Evolutionary conservation across 441 rosid species (phyloP), one percentile per base, ranked within the genome.

Genomic region (Manihot esculenta): DNA sequence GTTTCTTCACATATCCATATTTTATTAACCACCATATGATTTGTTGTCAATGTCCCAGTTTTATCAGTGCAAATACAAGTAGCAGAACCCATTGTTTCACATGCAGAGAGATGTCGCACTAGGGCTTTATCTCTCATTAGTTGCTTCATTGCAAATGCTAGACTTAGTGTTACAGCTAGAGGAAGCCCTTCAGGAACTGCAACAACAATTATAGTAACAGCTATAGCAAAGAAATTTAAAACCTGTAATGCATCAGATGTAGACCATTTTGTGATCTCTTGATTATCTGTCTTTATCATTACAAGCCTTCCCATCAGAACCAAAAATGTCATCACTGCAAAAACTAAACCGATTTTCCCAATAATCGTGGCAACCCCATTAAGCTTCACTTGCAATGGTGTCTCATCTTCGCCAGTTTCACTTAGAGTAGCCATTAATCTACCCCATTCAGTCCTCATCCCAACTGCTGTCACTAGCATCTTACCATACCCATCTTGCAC

Each of bases 181-280:
- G 88, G 89, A 55, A 84, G 72, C 45, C 89, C 92, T 68, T 86
- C 92, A 0, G 88, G 92, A 55, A 88, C 86, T 0, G 87, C 87
- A 23, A 86, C 90, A 0, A 83, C 89, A 14, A 88, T 73, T 20
- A 88, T 84, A 1, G 89, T 88, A 21, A 83, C 85, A 0, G 90
- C 86, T 9, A 80, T 74, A 1, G 84, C 83, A 58, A 83, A 70
- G 21, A 86, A 84, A 8, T 44, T 48, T 20, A 84, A 64, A 0
- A 86, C 61, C 10, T 83, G 62, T n/a, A 83, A 64, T 17, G 78
- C 78, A 62, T 82, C 84, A 44, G 71, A 71, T 17, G 73, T 63
- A 0, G 73, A 41, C 72, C 81, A 77, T 69, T 72, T 76, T 57
- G 59, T 74, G 33, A 45, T 68, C 69, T 30, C 64, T 45, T 66